phyloP scores from a whole-genome alignment of 2,329 filamentous ascomycete genomes.

The Clarireedia paspali region DNA sequence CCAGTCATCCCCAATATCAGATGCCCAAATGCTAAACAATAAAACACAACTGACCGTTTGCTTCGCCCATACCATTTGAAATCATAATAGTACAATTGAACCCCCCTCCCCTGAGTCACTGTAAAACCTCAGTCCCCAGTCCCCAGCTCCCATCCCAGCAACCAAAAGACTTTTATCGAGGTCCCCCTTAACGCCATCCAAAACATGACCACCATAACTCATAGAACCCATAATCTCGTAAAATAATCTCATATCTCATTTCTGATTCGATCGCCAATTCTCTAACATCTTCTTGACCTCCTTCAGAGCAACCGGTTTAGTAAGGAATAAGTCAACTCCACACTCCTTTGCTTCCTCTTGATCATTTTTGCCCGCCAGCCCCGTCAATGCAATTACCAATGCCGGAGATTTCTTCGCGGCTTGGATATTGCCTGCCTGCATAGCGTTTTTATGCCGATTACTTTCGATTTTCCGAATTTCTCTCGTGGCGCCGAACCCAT shows the following conservation, averaged over 20 bases:
- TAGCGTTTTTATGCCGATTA: conserved; percentile 12
- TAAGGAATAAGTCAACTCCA: conserved; percentile 33
- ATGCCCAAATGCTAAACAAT: not conserved
- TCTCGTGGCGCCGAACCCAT: conserved; percentile 41
- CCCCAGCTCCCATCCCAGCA: not conserved
- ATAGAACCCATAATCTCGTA: not conserved
- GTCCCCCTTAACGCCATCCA: not conserved
- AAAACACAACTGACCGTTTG: no score
- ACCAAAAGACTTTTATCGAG: not conserved
- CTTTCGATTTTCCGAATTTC: conserved; percentile 41
- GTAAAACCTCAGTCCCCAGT: not conserved
- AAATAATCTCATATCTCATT: conserved; percentile 1
- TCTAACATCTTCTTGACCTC: conserved; percentile 33
- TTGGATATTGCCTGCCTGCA: conserved; percentile 12
- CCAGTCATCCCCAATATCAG: not conserved
- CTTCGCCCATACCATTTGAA: no score
- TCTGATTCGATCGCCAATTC: conserved; percentile 30
- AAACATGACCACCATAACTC: no score
- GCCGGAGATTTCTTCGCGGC: conserved; percentile 20
- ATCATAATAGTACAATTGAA: no score
- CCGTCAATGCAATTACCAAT: conserved; percentile 34
- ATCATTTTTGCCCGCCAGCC: conserved; percentile 30
- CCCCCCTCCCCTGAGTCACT: no score
- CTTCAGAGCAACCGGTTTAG: conserved; percentile 35
- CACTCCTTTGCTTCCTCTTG: conserved; percentile 29